Conservation (phyloP, 805 yeast species). For the Metahyphopichia silvanorum region DNA sequence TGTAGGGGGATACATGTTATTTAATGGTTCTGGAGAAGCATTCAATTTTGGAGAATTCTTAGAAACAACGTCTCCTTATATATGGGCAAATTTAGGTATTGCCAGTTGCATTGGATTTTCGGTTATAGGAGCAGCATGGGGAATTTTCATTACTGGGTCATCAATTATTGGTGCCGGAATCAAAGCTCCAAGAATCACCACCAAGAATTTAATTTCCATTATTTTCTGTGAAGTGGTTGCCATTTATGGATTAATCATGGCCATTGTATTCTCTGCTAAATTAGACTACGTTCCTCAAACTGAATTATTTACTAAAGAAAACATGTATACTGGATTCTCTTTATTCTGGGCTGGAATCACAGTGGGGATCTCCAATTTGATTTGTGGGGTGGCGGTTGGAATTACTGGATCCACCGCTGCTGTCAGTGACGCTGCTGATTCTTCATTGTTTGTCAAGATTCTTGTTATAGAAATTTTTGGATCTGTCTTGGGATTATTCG, state of each 20-base stretch:
- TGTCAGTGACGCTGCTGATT: conserved; percentile 94
- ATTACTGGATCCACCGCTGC: conserved; percentile 99
- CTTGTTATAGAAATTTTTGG: conserved; percentile 97
- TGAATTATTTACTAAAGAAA: conserved; percentile 71
- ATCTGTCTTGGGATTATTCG: conserved; percentile 90
- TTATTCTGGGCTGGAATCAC: conserved; percentile 98
- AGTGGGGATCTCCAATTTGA: conserved; percentile 87
- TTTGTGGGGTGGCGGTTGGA: conserved; percentile 97
- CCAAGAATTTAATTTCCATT: conserved; percentile 92
- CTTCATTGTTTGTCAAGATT: conserved; percentile 90
- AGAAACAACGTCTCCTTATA: conserved; percentile 83
- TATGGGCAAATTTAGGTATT: conserved; percentile 95
- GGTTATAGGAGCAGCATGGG: conserved; percentile 99
- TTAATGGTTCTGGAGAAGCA: conserved; percentile 88
- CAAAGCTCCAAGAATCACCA: conserved; percentile 94
- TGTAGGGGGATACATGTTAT: conserved; percentile 61
- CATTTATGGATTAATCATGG: conserved; percentile 95
- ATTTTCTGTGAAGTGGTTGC: conserved; percentile 99
- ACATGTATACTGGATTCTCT: conserved; percentile 91
- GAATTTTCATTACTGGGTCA: conserved; percentile 93
- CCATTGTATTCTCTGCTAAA: conserved; percentile 94
- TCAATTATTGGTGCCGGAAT: conserved; percentile 98
- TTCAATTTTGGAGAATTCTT: conserved; percentile 91
- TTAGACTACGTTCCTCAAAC: conserved; percentile 63
- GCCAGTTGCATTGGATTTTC: conserved; percentile 88